Base-by-base conservation (phyloP, 2,329 filamentous ascomycete genomes). In the Penicillium sp. region DNA sequence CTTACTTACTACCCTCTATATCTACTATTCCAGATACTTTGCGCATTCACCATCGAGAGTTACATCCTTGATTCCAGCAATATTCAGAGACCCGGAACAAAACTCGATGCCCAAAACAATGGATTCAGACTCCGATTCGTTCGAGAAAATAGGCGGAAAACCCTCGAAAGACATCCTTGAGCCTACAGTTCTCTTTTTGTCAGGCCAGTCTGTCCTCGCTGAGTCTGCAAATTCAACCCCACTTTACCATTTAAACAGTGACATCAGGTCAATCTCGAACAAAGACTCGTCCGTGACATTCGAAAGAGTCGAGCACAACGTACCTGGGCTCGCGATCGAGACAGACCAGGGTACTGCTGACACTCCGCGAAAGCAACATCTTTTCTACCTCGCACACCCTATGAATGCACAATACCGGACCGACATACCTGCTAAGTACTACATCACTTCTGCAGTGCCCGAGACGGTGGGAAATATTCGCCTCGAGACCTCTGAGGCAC, bases 381-480 rank as follows among this genome's bases (percentile, higher is more conserved):
- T 61, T 12, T 61, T 54, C 47, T 52, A 61, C 38, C 47, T 62
- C 3, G 59, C 46, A 6, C 60, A 62, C 15, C 60, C 60, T 6
- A 29, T 32, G 18, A 50, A 61, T 48, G 60, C 59, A 1, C 59
- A 50, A 34, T 62, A 62, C 40, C 60, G 60, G 9, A 48, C 35
- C 6, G 60, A 61, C 15, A 48, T 58, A 37, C 59, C 60, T 12
- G 55, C 42, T 1, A 46, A 21, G 27, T 62, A 61, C 23, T 62
- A 62, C 35, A 53, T 60, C 12, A 62, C 60, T 13, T 45, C 41
- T 21, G 45, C 37, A 4, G 21, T 45, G 3, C 39, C 45, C 18
- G 52, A 46, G n/a, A 50, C 16, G 18, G 13, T 53, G 4, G 60
- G 60, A 3, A 62, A 62, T 49, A 60, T 62, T 9, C 52, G 51